These are phyloP conservation scores for Bisporella sp. DNA, from an alignment of 2,329 filamentous ascomycete species.

Conservation along the genomic window DNA sequence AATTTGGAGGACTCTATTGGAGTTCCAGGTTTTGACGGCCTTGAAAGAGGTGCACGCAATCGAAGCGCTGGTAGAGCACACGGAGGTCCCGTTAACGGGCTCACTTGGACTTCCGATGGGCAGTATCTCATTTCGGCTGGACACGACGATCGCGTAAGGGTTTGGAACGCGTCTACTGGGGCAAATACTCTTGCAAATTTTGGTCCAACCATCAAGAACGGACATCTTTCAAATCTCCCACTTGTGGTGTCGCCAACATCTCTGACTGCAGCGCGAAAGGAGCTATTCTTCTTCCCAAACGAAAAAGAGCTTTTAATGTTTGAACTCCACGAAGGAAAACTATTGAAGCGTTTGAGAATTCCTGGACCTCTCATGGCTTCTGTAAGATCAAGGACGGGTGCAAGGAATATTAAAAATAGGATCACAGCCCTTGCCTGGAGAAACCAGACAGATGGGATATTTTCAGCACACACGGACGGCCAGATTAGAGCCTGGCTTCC, in stretches of 20 bases:
- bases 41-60: conserved; percentile 29
- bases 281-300: conserved; percentile 76
- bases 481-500: conserved; percentile 76
- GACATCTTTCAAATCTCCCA: conserved; percentile 50
- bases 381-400: conserved; percentile 37
- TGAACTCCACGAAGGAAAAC: conserved; percentile 68
- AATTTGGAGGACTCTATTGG: conserved; percentile 81
- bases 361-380: conserved; percentile 48
- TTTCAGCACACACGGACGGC: conserved; percentile 78
- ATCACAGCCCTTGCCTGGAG: conserved; percentile 74
- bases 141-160: conserved; percentile 75
- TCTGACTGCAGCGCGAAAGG: conserved; percentile 47
- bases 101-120: conserved; percentile 79
- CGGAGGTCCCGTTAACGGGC: conserved; percentile 72
- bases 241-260: conserved; percentile 58
- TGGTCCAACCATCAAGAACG: conserved; percentile 73
- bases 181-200: conserved; percentile 87
- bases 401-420: conserved; percentile 55
- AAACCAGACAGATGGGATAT: conserved; percentile 59
- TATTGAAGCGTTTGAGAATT: conserved; percentile 64
- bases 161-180: conserved; percentile 77
- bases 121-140: conserved; percentile 71
- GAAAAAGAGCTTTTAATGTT: conserved; percentile 73
- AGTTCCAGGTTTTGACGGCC: conserved; percentile 38
- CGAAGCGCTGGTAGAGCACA: conserved; percentile 60